Percentiles rank a stretch among this genome's conserved stretches.
Evolutionary conservation across 495 filamentous ascomycete genomes (phyloP).

Genomic region (Neurospora tetrasperma): DNA sequence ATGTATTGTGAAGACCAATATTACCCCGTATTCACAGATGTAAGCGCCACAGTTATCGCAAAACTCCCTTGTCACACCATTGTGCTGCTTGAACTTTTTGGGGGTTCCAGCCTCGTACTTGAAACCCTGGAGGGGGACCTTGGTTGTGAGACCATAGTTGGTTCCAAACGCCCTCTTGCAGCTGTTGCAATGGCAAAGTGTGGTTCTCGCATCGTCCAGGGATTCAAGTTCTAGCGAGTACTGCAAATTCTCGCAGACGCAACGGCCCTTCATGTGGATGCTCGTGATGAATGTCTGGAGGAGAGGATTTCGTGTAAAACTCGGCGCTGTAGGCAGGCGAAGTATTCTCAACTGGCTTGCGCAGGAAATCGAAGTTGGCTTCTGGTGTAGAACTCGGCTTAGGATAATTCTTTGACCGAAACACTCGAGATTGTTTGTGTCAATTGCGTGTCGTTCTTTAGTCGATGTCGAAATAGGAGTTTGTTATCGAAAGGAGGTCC

Average conservation of each 20-base stretch:
- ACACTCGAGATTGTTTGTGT: neutral
- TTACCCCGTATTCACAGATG: conserved; percentile 54
- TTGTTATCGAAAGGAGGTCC: neutral
- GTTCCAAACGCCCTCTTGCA: conserved; percentile 56
- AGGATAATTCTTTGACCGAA: too few species aligned
- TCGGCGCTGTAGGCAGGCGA: neutral
- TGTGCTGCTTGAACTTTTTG: conserved; percentile 18
- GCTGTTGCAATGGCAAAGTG: conserved; percentile 55
- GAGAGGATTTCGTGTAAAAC: neutral
- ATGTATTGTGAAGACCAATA: conserved; percentile 2
- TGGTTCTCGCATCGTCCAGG: conserved; percentile 42
- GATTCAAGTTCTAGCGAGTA: conserved; percentile 14
- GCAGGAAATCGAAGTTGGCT: neutral
- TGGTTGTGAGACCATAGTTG: conserved; percentile 54
- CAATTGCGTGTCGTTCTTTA: neutral
- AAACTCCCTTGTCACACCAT: conserved; percentile 43
- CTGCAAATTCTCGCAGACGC: conserved; percentile 13
- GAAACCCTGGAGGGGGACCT: conserved; percentile 28
- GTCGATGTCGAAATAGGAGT: neutral
- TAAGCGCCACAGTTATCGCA: conserved; percentile 52
- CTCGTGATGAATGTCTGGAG: conserved; percentile 3
- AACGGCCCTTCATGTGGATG: conserved; percentile 13
- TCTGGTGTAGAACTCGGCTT: neutral
- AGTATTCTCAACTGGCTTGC: neutral
- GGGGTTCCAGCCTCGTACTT: conserved; percentile 12